A percentile compares a stretch with the other conserved stretches of the same genome.
Conservation (phyloP, 208 protist genomes). For the Eutreptiella sp. region DNA sequence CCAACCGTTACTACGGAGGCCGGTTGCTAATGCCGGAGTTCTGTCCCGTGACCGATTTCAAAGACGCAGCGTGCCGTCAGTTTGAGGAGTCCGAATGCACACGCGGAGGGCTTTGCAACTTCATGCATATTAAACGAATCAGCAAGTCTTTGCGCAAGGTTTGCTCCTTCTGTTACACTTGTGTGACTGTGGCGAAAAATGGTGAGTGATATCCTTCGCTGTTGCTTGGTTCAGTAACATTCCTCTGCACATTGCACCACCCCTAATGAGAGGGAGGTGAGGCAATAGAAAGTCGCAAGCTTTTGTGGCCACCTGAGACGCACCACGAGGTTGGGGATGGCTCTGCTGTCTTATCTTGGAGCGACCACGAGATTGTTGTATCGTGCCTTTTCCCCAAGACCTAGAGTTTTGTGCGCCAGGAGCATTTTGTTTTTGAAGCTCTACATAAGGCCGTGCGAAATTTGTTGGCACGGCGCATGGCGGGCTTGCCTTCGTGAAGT, state of each 20-base stretch:
- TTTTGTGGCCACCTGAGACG: no score
- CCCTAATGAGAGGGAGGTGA: no score
- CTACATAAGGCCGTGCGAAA: no score
- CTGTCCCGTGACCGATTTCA: constrained; percentile 95
- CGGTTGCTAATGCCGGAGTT: constrained; percentile 83
- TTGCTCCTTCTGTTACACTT: not conserved
- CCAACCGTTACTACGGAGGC: constrained; percentile 72
- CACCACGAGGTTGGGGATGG: no score
- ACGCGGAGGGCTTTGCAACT: constrained; percentile 93
- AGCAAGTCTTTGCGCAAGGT: constrained; percentile 31
- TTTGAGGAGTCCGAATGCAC: constrained; percentile 83
- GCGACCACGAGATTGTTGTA: no score
- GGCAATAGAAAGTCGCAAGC: no score
- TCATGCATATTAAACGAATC: constrained; percentile 90
- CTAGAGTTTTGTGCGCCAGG: no score
- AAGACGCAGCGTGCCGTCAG: constrained; percentile 92
- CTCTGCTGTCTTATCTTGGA: no score
- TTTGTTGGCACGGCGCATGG: no score
- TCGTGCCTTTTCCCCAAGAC: no score
- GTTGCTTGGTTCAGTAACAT: not conserved
- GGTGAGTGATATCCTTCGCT: not conserved
- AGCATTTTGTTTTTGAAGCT: no score
- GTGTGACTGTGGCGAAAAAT: not conserved
- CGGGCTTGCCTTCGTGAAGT: no score
- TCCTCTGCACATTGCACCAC: not conserved